Evolutionary conservation across 1,284 basidiomycete species (phyloP).

Genomic region (Xanthoconium separans): DNA sequence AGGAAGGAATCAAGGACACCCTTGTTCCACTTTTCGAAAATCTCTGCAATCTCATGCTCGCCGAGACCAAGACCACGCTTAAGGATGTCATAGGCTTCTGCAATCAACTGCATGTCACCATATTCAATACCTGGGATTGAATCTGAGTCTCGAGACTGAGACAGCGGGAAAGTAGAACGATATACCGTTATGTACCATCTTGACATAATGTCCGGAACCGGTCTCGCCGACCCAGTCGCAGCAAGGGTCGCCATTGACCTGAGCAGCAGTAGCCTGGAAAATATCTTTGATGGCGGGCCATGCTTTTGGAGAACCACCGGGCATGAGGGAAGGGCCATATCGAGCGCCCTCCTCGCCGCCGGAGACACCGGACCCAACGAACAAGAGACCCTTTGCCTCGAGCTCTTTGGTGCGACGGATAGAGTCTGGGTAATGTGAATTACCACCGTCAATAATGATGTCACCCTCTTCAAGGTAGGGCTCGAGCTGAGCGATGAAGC

Average conservation of each 20-base stretch:
- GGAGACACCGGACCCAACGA: conserved; percentile 98
- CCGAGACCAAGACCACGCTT: conserved; percentile 89
- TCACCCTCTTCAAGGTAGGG: conserved; percentile 76
- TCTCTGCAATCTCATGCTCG: conserved; percentile 86
- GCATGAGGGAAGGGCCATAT: conserved; percentile 98
- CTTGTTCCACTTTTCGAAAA: conserved; percentile 94
- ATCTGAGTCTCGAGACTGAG: conserved; percentile 12
- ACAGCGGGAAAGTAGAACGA: conserved; percentile 9
- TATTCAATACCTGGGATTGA: conserved; percentile 84
- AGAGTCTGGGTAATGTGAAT: conserved; percentile 99
- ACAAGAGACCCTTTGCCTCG: conserved; percentile 92
- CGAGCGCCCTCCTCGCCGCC: conserved; percentile 99
- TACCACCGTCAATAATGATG: conserved; percentile 99
- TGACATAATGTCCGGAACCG: conserved; percentile 94
- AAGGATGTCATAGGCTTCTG: conserved; percentile 98
- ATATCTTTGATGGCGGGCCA: conserved; percentile 99
- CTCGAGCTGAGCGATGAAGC: conserved; percentile 71
- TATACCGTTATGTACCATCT: conserved; percentile 98
- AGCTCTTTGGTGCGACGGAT: conserved; percentile 94
- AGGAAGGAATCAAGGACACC: conserved; percentile 99
- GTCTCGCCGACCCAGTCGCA: conserved; percentile 99
- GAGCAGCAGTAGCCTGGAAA: conserved; percentile 97
- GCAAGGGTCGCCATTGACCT: conserved; percentile 95
- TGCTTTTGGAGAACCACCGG: conserved; percentile 91
- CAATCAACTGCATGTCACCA: conserved; percentile 99